A percentile compares a stretch with the other conserved stretches of the same genome.
Evolutionary conservation across 345 rosid genomes (phyloP).

Genomic region (Heritiera littoralis): DNA sequence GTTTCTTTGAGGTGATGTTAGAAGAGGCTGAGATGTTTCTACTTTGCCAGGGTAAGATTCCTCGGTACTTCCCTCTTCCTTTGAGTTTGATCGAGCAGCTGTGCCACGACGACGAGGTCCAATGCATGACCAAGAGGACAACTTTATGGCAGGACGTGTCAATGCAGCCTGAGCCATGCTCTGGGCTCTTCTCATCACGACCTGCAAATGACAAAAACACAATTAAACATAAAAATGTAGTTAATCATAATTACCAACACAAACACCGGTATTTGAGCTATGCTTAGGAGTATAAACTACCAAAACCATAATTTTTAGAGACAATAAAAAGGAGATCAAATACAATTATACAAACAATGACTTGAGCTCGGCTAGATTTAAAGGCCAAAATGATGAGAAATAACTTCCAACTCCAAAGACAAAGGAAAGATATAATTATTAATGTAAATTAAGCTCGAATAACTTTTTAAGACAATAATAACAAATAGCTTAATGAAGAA

Average conservation of each 20-base stretch:
- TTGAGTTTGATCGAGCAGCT: constrained; percentile 42
- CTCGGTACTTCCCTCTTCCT: constrained; percentile 41
- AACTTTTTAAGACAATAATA: not conserved
- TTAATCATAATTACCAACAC: not conserved
- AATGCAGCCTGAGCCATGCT: constrained; percentile 86
- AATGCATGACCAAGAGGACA: constrained; percentile 87
- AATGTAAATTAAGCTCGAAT: not conserved
- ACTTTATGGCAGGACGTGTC: constrained; percentile 63
- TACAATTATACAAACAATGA: not conserved
- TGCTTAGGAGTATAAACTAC: not conserved
- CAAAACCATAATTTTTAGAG: not conserved
- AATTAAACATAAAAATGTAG: not conserved
- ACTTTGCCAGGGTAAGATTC: constrained; percentile 36
- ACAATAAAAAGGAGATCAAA: not conserved
- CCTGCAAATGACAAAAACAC: constrained; percentile 35
- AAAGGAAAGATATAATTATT: not conserved
- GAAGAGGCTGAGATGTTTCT: constrained; percentile 48
- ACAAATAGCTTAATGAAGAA: not conserved
- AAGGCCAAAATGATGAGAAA: not conserved
- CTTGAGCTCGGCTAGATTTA: not conserved
- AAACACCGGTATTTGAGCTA: not conserved
- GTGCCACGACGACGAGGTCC: constrained; percentile 78
- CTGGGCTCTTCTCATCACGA: constrained; percentile 84
- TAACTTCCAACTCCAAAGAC: not conserved
- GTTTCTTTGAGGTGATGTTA: constrained; percentile 37